Evolutionary conservation across 202 grass and related monocot species (phyloP).

Genomic region (Saccharum hybrid): DNA sequence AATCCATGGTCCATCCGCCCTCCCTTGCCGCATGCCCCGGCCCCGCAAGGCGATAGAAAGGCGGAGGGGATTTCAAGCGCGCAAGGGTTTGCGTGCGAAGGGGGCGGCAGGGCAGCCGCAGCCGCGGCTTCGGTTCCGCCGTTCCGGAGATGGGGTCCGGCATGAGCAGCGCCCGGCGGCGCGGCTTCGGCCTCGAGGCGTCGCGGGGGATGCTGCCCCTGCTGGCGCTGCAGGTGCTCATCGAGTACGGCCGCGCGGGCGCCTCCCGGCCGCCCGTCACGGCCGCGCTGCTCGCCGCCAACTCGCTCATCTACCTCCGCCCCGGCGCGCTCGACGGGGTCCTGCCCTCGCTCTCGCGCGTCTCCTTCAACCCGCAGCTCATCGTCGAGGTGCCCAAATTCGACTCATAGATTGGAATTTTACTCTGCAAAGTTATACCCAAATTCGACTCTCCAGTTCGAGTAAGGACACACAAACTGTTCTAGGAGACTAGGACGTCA

Average conservation of each 20-base stretch:
- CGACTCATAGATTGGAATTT: neutral
- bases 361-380: constrained; percentile 80
- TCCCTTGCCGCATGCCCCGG: neutral
- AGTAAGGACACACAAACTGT: neutral
- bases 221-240: constrained; percentile 71
- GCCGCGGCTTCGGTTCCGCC: neutral
- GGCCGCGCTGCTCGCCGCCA: constrained; percentile 84
- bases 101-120: neutral
- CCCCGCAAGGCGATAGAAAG: neutral
- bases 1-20: neutral
- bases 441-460: neutral
- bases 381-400: constrained; percentile 67
- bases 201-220: constrained; percentile 68
- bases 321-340: constrained; percentile 67
- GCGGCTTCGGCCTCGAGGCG: constrained; percentile 25
- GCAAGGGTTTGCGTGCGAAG: constrained; percentile 12
- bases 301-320: constrained; percentile 79
- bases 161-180: constrained; percentile 52
- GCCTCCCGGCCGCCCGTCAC: constrained; percentile 71
- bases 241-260: constrained; percentile 67
- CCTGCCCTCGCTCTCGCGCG: constrained; percentile 64
- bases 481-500: neutral
- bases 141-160: constrained; percentile 45
- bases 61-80: neutral
- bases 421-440: neutral